Conservation (phyloP, 2,329 filamentous ascomycete species). For the Ophiocordyceps camponoti-rufipedis region DNA sequence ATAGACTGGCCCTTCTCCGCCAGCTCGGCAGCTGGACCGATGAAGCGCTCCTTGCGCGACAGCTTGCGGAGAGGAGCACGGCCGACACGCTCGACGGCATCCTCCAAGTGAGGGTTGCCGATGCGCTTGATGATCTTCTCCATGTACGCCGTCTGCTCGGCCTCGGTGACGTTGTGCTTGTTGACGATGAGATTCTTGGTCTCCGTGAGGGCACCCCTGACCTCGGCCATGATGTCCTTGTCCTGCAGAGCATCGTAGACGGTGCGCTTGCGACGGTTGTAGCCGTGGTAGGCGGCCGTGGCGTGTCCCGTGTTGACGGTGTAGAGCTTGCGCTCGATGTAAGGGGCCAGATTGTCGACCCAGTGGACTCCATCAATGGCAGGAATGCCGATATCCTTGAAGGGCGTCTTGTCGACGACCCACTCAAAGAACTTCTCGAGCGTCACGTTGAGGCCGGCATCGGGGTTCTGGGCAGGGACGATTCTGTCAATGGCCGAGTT, state of each 20-base stretch:
- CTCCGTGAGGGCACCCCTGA: constrained; percentile 65
- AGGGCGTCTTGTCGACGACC: constrained; percentile 82
- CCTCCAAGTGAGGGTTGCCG: constrained; percentile 81
- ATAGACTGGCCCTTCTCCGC: constrained; percentile 63
- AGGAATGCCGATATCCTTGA: constrained; percentile 47
- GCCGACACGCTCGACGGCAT: constrained; percentile 86
- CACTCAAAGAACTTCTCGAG: constrained; percentile 99
- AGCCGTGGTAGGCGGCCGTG: constrained; percentile 87
- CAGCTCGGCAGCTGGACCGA: constrained; percentile 77
- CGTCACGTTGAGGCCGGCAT: constrained; percentile 73
- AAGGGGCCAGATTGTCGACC: constrained; percentile 80
- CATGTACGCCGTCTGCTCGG: constrained; percentile 73
- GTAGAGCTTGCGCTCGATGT: constrained; percentile 98
- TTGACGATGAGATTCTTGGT: constrained; percentile 70
- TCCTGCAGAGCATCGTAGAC: constrained; percentile 82
- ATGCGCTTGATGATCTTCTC: constrained; percentile 85
- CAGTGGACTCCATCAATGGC: constrained; percentile 79
- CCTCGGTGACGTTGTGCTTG: constrained; percentile 63
- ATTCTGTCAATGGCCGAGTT: constrained; percentile 98
- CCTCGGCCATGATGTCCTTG: constrained; percentile 58
- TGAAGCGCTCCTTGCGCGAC: constrained; percentile 85
- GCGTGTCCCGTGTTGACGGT: constrained; percentile 98
- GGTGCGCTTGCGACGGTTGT: constrained; percentile 65
- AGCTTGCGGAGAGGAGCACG: constrained; percentile 90
- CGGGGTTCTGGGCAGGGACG: constrained; percentile 70